A percentile compares a stretch with the other conserved stretches of the same genome.
These are phyloP conservation scores for Alisma plantagoaquatica DNA, from an alignment of 106 monocot genomes.

Conservation along the genomic window DNA sequence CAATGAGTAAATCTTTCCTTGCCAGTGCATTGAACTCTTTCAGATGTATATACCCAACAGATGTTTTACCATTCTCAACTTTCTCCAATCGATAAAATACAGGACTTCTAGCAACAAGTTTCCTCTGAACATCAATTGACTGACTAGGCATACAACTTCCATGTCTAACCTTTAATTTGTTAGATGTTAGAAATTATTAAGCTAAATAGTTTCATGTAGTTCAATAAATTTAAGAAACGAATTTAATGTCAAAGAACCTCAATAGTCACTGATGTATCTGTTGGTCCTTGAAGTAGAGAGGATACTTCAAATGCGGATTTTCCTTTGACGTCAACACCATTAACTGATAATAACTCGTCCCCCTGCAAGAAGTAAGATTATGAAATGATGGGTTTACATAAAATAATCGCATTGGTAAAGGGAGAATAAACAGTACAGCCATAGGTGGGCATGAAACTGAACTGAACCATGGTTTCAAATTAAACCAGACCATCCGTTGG, in stretches of 20 bases:
- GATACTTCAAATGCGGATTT: constrained; percentile 95
- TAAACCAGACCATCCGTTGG: no score
- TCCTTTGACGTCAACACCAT: constrained; percentile 67
- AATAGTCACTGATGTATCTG: constrained; percentile 82
- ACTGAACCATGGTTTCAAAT: no score
- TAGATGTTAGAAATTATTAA: background rate
- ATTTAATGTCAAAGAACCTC: constrained; percentile 45
- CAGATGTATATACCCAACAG: constrained; percentile 79
- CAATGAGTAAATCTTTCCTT: constrained; percentile 80
- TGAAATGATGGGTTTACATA: constrained; percentile 1
- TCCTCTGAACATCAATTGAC: constrained; percentile 56
- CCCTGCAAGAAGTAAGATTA: constrained; percentile 32
- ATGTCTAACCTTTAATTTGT: constrained; percentile 58
- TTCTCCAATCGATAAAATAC: constrained; percentile 91
- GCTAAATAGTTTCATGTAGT: background rate
- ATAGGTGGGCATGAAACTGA: no score
- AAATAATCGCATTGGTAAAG: no score
- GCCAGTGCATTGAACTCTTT: constrained; percentile 99
- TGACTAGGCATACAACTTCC: constrained; percentile 56
- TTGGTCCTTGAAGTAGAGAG: constrained; percentile 79
- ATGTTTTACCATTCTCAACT: constrained; percentile 42
- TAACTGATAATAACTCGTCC: constrained; percentile 83
- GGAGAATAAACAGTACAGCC: no score
- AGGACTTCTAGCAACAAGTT: constrained; percentile 74
- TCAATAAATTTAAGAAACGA: background rate